These are phyloP conservation scores for Amoeboradix gromovi DNA, from an alignment of 371 early-diverging fungal genomes.

Conservation along the genomic window DNA sequence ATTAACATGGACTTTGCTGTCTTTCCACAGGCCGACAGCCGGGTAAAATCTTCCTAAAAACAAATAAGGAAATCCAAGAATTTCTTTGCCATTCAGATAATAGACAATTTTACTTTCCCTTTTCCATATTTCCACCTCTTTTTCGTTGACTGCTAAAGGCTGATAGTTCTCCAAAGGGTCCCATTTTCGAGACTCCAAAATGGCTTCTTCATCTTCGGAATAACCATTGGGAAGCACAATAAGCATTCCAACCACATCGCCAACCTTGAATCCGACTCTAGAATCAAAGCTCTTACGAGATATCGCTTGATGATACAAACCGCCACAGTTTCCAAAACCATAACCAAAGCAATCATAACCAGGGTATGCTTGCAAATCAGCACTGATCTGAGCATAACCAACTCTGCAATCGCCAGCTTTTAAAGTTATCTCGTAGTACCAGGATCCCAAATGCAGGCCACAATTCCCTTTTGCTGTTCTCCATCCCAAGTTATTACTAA, in stretches of 20 bases:
- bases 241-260: constrained; percentile 27
- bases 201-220: constrained; percentile 10
- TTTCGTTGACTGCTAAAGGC: constrained; percentile 3
- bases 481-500: background rate
- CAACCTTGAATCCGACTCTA: constrained; percentile 7
- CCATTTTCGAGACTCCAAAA: constrained; percentile 7
- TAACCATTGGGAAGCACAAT: constrained; percentile 22
- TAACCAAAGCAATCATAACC: constrained; percentile 37
- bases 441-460: background rate
- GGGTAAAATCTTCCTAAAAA: constrained; percentile 31
- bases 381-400: constrained; percentile 38
- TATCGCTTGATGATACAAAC: constrained; percentile 23
- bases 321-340: constrained; percentile 24
- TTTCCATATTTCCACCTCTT: background rate
- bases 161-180: background rate
- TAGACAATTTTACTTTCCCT: constrained; percentile 19
- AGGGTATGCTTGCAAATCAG: constrained; percentile 35
- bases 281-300: constrained; percentile 6
- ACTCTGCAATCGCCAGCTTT: constrained; percentile 13
- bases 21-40: constrained; percentile 26
- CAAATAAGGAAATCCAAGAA: constrained; percentile 12
- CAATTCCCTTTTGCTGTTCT: background rate
- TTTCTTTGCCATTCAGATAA: constrained; percentile 24
- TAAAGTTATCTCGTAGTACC: background rate
- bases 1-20: constrained; percentile 23